Evolutionary conservation across 139 green algal genomes (phyloP), one percentile per base, ranked within the genome.

Genomic region (Volvox africanus): DNA sequence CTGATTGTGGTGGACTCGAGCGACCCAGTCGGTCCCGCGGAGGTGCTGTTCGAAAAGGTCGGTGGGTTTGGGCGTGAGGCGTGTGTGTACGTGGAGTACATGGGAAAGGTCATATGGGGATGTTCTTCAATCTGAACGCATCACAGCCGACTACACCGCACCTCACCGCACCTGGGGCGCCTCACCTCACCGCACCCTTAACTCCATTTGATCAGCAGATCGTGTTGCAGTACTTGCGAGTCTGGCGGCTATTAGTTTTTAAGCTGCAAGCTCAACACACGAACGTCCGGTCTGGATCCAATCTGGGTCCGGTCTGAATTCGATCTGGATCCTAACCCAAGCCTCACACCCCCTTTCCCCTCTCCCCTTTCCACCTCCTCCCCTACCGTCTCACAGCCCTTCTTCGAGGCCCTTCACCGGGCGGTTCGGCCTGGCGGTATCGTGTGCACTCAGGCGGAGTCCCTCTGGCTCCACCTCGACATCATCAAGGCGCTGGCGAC

Each of bases 1-100:
- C 95, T 96, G 55, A 99, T 99, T 93, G 98, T 99, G 75, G 98
- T 99, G 6, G 98, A 99, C 94, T 99, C 96, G 24, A 99, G 97
- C 30, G 98, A 99, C 91, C 98, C 98, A 32, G 96, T 99, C 61
- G 98, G 98, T 26, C 98, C 98, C 30, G 98, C 98, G n/a, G 96
- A 98, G 91, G 97, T 99, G 67, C 95, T 99, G 67, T 99, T 98
- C 91, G 92, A 99, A 80, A 94, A 97, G 95, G 96, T 97, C 82
- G 20, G 93, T 21, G 36, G 44, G 44, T 55, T 55, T 9, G 44
- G 9, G 44, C 5, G 65, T 28, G 65, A 9, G 9, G 11, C 65
- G 65, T 73, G 65, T 73, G 44, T 55, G 44, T 55, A 55, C 9
- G 44, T 5, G 44, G 44, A 9, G 44, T 55, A 9, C 44, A 14